Evolutionary conservation across 2,329 filamentous ascomycete species (phyloP).

Genomic region (Ramichloridium luteum): DNA sequence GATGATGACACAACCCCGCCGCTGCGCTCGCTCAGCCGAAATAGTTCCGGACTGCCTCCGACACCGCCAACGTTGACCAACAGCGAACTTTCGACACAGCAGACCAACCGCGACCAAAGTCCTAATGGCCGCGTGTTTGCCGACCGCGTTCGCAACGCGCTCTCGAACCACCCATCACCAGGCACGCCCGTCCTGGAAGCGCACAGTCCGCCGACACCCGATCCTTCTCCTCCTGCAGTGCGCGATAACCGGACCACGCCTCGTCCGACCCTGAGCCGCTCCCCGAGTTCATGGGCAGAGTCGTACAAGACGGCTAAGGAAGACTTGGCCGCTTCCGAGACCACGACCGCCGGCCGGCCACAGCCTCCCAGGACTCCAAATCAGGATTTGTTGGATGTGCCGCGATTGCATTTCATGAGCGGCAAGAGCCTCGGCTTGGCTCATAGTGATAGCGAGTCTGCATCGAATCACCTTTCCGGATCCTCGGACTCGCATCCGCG

Average conservation of each 20-base stretch:
- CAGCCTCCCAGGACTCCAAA: not conserved
- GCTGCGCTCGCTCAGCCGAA: constrained; percentile 4
- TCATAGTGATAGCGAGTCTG: not conserved
- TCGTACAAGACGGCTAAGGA: constrained; percentile 37
- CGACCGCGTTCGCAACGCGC: constrained; percentile 28
- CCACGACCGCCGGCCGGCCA: constrained; percentile 9
- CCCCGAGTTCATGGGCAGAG: constrained; percentile 32
- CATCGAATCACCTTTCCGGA: not conserved
- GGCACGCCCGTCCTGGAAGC: constrained; percentile 31
- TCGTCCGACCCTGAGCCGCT: constrained; percentile 13
- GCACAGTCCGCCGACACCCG: constrained; percentile 24
- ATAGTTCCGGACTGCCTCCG: constrained; percentile 30
- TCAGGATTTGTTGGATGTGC: not conserved
- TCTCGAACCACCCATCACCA: constrained; percentile 28
- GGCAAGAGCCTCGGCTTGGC: not conserved
- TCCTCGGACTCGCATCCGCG: constrained; percentile 1
- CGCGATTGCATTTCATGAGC: not conserved
- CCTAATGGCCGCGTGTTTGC: constrained; percentile 31
- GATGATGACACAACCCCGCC: constrained; percentile 8
- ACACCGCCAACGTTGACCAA: constrained; percentile 31
- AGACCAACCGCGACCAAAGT: constrained; percentile 23
- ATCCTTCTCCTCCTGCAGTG: constrained; percentile 23
- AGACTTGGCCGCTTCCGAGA: constrained; percentile 25
- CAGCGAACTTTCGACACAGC: constrained; percentile 19
- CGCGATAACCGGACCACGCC: constrained; percentile 11